A percentile compares a stretch with the other conserved stretches of the same genome.
phyloP scores from a whole-genome alignment of 2,329 filamentous ascomycete genomes.

The Ceratocystis huliohia region DNA sequence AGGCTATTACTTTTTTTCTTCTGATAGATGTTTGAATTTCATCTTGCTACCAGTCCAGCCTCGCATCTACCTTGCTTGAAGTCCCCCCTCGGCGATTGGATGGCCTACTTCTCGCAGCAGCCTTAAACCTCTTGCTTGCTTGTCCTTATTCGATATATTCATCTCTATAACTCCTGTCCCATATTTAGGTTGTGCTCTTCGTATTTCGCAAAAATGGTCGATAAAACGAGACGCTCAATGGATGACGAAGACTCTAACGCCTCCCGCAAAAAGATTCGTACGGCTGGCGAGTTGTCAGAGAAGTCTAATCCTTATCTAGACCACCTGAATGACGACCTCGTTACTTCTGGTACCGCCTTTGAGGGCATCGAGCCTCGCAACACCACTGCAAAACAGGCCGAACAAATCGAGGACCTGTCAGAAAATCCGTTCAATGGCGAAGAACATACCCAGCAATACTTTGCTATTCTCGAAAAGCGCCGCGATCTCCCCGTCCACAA shows the following conservation, averaged over 20 bases:
- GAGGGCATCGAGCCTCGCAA: conserved; percentile 44
- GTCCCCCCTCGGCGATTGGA: neutral
- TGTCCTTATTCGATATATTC: neutral
- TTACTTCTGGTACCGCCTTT: conserved; percentile 24
- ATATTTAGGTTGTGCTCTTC: neutral
- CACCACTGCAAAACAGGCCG: conserved; percentile 65
- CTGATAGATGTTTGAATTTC: conserved; percentile 1
- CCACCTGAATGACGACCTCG: conserved; percentile 58
- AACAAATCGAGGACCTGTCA: conserved; percentile 63
- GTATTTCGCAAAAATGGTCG: conserved; percentile 30
- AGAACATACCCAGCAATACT: conserved; percentile 70
- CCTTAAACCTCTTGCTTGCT: neutral
- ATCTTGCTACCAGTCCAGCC: conserved; percentile 11
- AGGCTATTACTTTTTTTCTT: conserved; percentile 19
- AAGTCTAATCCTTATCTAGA: conserved; percentile 76
- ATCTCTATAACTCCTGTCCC: neutral
- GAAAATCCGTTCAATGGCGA: conserved; percentile 74
- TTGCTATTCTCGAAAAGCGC: conserved; percentile 72
- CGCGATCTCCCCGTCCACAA: conserved; percentile 82
- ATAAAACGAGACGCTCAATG: conserved; percentile 34
- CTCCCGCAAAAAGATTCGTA: conserved; percentile 35
- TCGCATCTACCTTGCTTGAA: conserved; percentile 14
- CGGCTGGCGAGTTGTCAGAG: conserved; percentile 24
- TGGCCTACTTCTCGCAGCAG: neutral
- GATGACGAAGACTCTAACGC: conserved; percentile 30